Evolutionary conservation across 2,329 filamentous ascomycete genomes (phyloP), one percentile per base, ranked within the genome.

Genomic region (Alternaria solani): DNA sequence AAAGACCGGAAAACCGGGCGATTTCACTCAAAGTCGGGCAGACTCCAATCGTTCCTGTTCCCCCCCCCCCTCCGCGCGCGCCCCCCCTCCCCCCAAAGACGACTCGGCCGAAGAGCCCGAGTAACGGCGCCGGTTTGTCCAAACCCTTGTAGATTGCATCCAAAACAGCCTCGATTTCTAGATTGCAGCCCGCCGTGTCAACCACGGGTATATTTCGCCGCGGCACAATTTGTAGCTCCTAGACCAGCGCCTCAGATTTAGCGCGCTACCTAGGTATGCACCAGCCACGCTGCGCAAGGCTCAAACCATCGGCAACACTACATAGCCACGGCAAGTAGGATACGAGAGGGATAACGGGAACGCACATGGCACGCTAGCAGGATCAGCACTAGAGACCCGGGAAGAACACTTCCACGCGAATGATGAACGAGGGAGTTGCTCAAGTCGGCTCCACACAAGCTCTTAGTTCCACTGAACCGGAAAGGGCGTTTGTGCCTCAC

Each of bases 281-380:
- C 30, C 46, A 36, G 34, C 46, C 46, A 49, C 34, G 32, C 14
- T 32, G 20, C 32, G 46, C 46, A 49, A 49, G 39, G 20, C 39
- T 26, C 41, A 42, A 44, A 53, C 51, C 12, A 28, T 53, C 39
- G 41, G 51, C 39, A 42, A 18, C 51, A 53, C 39, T 32, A 53
- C 38, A 16, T 18, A 53, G 39, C 39, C 20, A 49, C 30, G 34
- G 46, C 46, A 49, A 16, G 39, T 32, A 43, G 44, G 51, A 53
- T 42, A 30, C 36, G 34, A 51, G 49, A 53, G 25, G 20, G 18
- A 53, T 44, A 51, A 56, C 57, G 57, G 57, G 52, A 59, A 28
- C 57, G 57, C 57, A 56, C 52, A 56, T 59, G 57, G 57, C 52
- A 47, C 57, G 44, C 57, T 56, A 55, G 51, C 47, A 55, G 9